Conservation (phyloP, 2,329 filamentous ascomycete genomes). For the Calonectria naviculata region DNA sequence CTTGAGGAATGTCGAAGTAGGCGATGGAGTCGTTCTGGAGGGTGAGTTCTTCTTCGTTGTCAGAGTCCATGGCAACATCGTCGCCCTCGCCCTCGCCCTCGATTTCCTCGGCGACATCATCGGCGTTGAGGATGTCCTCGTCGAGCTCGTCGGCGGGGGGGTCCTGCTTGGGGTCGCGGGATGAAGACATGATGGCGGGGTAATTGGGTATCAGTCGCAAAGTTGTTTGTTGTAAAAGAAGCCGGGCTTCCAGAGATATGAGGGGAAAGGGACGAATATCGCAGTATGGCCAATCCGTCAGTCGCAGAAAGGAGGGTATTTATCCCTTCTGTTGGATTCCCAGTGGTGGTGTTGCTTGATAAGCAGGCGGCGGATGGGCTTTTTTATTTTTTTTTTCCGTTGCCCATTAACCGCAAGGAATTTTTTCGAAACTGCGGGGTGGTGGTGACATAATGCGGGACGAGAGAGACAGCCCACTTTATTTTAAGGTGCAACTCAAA, state of each 20-base stretch:
- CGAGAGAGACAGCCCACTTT: constrained; percentile 12
- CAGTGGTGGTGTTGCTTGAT: constrained; percentile 37
- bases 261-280: not conserved
- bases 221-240: not conserved
- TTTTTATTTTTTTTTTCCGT: constrained; percentile 31
- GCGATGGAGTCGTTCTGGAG: constrained; percentile 93
- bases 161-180: constrained; percentile 33
- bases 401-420: constrained; percentile 26
- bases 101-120: constrained; percentile 78
- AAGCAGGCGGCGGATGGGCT: constrained; percentile 37
- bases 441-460: constrained; percentile 32
- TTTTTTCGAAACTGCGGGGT: constrained; percentile 43
- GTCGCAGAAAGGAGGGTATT: not conserved
- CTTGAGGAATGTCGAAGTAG: constrained; percentile 90
- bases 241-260: not conserved
- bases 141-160: constrained; percentile 27
- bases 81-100: constrained; percentile 72
- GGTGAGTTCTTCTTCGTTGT: constrained; percentile 81
- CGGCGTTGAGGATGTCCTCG: constrained; percentile 59
- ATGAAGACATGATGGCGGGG: constrained; percentile 46
- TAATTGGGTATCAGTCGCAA: constrained; percentile 23
- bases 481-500: constrained; percentile 2
- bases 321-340: not conserved
- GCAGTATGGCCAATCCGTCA: not conserved
- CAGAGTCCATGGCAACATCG: constrained; percentile 85